phyloP scores from a whole-genome alignment of 2,329 filamentous ascomycete genomes.

The Penicillium sp. region DNA sequence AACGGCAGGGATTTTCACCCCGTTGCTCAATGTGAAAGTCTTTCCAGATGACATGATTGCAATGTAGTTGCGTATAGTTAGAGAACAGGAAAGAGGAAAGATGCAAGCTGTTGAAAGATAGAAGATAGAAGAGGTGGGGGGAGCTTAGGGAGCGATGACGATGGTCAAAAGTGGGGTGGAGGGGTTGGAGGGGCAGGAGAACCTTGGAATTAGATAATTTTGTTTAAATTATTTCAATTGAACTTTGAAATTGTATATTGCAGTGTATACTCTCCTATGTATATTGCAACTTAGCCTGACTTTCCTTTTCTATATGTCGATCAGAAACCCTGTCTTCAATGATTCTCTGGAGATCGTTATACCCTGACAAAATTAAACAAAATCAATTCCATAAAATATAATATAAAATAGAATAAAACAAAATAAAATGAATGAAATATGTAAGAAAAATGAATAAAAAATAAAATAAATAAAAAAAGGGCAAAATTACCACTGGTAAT shows the following conservation, averaged over 20 bases:
- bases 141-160: conserved; percentile 21
- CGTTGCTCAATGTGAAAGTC: conserved; percentile 56
- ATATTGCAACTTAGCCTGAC: conserved; percentile 1
- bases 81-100: conserved; percentile 1
- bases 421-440: not conserved
- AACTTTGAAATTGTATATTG: not conserved
- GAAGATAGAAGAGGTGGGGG: conserved; percentile 10
- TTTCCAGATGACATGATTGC: conserved; percentile 51
- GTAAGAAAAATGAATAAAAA: not conserved
- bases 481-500: conserved; percentile 19
- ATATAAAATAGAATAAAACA: not conserved
- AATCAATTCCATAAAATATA: not conserved
- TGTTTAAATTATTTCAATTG: not conserved
- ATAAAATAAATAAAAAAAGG: not conserved
- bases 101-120: conserved; percentile 2
- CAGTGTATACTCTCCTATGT: not conserved
- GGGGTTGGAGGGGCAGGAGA: conserved; percentile 1
- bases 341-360: not conserved
- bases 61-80: conserved; percentile 16
- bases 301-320: conserved; percentile 1
- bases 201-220: conserved; percentile 1
- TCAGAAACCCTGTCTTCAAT: not conserved
- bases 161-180: conserved; percentile 10
- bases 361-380: not conserved
- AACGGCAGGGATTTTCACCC: conserved; percentile 60